Percentiles rank a stretch among this genome's conserved stretches.
Conservation (phyloP, 345 rosid genomes). For the Citrus unshiu region DNA sequence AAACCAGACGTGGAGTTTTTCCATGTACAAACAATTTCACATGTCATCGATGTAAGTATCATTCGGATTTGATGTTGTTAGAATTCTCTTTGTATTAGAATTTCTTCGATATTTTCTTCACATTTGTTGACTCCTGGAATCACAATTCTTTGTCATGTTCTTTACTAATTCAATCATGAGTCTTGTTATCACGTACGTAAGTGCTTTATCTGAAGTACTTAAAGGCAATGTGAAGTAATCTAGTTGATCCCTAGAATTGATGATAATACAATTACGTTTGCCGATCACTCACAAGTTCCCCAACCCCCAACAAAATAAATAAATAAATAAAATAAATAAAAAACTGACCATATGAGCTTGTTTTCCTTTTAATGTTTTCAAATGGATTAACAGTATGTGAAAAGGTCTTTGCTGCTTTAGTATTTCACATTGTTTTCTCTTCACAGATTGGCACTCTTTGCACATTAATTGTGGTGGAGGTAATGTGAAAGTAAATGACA, state of each 20-base stretch:
- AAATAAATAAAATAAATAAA: too few relatives aligned
- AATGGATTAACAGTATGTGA: neutral
- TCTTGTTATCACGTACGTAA: neutral
- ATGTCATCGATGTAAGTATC: conserved; percentile 40
- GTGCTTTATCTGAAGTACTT: neutral
- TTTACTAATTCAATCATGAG: neutral
- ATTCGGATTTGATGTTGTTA: neutral
- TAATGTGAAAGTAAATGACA: conserved; percentile 14
- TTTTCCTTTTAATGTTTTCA: neutral
- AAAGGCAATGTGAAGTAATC: neutral
- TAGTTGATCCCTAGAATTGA: neutral
- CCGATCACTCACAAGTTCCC: too few relatives aligned
- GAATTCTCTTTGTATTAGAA: neutral
- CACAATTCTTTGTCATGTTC: neutral
- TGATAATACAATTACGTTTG: too few relatives aligned
- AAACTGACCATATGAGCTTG: neutral
- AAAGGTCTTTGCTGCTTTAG: neutral
- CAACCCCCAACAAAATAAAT: too few relatives aligned
- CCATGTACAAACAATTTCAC: conserved; percentile 36
- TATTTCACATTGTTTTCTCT: neutral
- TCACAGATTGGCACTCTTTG: conserved; percentile 24
- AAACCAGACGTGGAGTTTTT: conserved; percentile 23
- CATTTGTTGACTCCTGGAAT: neutral
- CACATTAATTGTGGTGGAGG: conserved; percentile 50
- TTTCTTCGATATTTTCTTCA: neutral